Evolutionary conservation across 345 rosid genomes (phyloP).

Genomic region (Arabidopsis thaliana): DNA sequence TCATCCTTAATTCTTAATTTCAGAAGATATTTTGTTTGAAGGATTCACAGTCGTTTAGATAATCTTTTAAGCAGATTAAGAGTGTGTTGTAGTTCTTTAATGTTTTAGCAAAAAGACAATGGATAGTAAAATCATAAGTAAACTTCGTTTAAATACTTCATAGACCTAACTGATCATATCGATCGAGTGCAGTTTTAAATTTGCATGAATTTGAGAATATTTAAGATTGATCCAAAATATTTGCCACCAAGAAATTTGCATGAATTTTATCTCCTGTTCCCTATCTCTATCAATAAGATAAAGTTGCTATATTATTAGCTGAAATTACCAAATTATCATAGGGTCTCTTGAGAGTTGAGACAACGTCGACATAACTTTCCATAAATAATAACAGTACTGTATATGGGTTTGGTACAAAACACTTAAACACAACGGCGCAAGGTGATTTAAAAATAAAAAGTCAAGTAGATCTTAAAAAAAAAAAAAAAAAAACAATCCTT

Average conservation of each 20-base stretch:
- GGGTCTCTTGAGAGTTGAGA: conserved; percentile 24
- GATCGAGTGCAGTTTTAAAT: neutral
- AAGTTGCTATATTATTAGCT: neutral
- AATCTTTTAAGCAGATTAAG: neutral
- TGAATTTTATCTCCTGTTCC: neutral
- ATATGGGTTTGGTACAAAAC: conserved; percentile 42
- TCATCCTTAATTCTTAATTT: neutral
- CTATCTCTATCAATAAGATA: neutral
- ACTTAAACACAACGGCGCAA: conserved; percentile 44
- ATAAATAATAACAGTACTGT: conserved; percentile 5
- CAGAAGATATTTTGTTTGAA: conserved; percentile 11
- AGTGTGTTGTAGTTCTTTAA: neutral
- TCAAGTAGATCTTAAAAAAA: neutral
- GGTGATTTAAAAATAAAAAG: conserved; percentile 18
- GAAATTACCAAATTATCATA: neutral
- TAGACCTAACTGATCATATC: neutral
- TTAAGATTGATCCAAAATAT: neutral
- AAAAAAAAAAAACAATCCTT: neutral
- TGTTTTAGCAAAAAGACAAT: neutral
- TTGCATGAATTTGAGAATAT: neutral
- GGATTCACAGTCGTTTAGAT: neutral
- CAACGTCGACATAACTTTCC: conserved; percentile 35
- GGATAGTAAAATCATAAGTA: neutral
- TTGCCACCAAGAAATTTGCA: neutral
- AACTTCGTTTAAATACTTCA: neutral